phyloP scores from a whole-genome alignment of 2,329 filamentous ascomycete species.

The Colletotrichum higginsianum region DNA sequence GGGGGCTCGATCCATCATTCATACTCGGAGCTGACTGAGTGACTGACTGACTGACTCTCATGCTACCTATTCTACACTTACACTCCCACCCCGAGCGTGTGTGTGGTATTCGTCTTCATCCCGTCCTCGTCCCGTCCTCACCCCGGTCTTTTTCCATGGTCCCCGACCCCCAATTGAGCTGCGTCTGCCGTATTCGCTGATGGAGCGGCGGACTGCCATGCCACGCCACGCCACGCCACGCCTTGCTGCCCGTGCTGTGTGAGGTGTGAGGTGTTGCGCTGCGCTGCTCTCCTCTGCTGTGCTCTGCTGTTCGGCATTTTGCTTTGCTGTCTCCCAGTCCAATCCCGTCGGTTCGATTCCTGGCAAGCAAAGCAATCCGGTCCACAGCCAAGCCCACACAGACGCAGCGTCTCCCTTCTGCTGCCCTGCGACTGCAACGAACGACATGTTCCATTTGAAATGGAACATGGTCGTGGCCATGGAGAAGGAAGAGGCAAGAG shows the following conservation, averaged over 20 bases:
- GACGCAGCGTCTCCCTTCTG: conserved; percentile 1
- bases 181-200: conserved; percentile 27
- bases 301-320: conserved; percentile 25
- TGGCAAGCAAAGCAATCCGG: conserved; percentile 8
- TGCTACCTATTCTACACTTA: not conserved
- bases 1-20: conserved; percentile 13
- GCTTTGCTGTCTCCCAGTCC: conserved; percentile 26
- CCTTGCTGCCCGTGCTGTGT: conserved; percentile 13
- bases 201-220: conserved; percentile 19
- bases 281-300: not conserved
- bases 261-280: not conserved
- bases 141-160: conserved; percentile 18
- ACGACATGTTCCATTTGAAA: conserved; percentile 10
- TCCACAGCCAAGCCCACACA: conserved; percentile 8
- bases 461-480: conserved; percentile 28
- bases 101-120: not conserved
- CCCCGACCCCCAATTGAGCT: conserved; percentile 18
- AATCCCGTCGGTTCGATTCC: not conserved
- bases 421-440: conserved; percentile 12
- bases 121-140: not conserved
- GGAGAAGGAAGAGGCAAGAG: not conserved
- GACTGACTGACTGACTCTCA: conserved; percentile 11
- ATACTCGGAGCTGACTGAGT: not conserved
- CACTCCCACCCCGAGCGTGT: conserved; percentile 4
- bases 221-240: conserved; percentile 15